Base-by-base conservation (phyloP, 495 filamentous ascomycete genomes). In the Penicillium subrubescens region DNA sequence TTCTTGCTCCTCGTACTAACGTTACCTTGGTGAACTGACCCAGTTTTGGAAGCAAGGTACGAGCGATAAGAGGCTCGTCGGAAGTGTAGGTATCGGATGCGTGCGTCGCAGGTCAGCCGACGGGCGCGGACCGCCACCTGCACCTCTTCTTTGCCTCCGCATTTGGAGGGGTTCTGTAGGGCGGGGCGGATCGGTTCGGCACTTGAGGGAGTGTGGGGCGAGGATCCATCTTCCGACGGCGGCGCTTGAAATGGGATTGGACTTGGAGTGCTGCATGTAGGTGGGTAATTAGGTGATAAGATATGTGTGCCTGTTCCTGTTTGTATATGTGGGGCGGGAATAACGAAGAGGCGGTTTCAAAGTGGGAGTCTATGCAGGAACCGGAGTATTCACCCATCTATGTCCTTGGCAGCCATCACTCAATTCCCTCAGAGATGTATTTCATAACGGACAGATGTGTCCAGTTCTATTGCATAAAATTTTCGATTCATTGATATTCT, bases 141-240 rank as follows among this genome's bases (percentile, higher is more conserved):
- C n/a, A 33, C 52, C 15, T 35, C 34, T 46, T 41, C 59, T 31
- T 31, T 41, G 25, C 46, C 59, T 52, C 59, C 59, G 59, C 59
- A 60, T 60, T 60, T 60, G 6, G 21, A 17, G 12, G 39, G 39
- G 15, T 33, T 33, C 2, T 31, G 8, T 27, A 27, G 25, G 23
- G 60, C 39, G 59, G 58, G 59, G 51, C 59, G 59, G 64, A 48
- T 57, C 55, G 60, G 57, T 19, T 59, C 57, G 41, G 57, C 57
- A 50, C 17, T 59, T 8, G 48, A 8, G 14, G 14, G 15, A 31
- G 35, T 51, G 54, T 54, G 19, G 50, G 57, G 53, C 12, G 10
- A 14, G 10, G 37, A 67, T 67, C 64, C 25, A 27, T 27, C 25
- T 27, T 27, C 25, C 64, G 64, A 67, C 64, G 64, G 64, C 39